Percentiles rank a stretch among this genome's conserved stretches.
Conservation (phyloP, 306 rosid species). For the Rosa multiflora region DNA sequence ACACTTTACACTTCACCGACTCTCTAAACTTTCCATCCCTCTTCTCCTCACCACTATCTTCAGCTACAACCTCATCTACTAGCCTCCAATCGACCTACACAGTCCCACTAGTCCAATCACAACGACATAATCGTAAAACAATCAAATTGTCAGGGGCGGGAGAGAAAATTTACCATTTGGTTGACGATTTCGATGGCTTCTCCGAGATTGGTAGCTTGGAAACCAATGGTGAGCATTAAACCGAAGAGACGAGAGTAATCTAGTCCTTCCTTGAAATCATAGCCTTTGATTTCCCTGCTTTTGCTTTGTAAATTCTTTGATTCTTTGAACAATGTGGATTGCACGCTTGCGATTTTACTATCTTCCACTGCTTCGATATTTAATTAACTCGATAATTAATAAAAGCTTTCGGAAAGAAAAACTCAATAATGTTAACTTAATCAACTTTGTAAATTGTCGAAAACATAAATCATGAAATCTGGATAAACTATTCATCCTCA, state of each 20-base stretch:
- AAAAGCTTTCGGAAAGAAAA: too few relatives aligned
- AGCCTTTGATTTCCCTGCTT: constrained; percentile 59
- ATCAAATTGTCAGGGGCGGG: background rate
- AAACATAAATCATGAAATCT: too few relatives aligned
- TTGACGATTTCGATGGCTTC: constrained; percentile 70
- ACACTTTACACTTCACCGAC: constrained; percentile 67
- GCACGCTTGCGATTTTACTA: constrained; percentile 27
- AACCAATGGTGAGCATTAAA: constrained; percentile 69
- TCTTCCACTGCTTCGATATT: constrained; percentile 20
- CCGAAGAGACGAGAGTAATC: constrained; percentile 58
- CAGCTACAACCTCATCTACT: constrained; percentile 51
- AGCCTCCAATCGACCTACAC: constrained; percentile 86
- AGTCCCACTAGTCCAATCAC: constrained; percentile 28
- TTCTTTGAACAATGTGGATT: constrained; percentile 61
- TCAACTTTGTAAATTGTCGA: too few relatives aligned
- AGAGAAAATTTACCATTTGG: constrained; percentile 61
- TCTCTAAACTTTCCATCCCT: constrained; percentile 47
- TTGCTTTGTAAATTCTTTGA: constrained; percentile 65
- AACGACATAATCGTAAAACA: background rate
- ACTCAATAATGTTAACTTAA: too few relatives aligned
- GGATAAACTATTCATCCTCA: too few relatives aligned
- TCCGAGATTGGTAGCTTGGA: constrained; percentile 86
- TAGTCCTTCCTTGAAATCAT: constrained; percentile 74
- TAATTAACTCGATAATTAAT: too few relatives aligned
- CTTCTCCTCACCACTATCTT: constrained; percentile 58